Conservation (phyloP, 768 basidiomycete genomes). For the Amyloporia xantha region DNA sequence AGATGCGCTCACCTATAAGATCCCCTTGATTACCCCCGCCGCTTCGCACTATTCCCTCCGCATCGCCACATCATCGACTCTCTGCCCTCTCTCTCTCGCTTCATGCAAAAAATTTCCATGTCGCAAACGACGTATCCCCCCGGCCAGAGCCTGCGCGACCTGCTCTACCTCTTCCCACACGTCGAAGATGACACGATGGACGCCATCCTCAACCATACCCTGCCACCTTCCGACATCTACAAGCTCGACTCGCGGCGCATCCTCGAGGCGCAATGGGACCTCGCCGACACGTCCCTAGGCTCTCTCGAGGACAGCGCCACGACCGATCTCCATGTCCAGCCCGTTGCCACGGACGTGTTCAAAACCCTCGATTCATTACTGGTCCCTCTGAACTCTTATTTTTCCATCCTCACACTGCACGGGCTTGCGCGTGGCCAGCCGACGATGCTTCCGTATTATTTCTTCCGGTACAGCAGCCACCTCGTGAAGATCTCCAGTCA, state of each 20-base stretch:
- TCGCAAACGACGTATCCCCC: constrained; percentile 11
- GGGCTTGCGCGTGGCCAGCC: constrained; percentile 19
- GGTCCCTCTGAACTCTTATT: constrained; percentile 24
- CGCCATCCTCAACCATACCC: constrained; percentile 19
- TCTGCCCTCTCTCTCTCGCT: background rate
- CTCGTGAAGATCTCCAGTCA: constrained; percentile 23
- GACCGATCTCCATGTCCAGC: constrained; percentile 13
- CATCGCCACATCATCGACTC: background rate
- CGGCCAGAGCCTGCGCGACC: constrained; percentile 10
- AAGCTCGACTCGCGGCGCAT: constrained; percentile 27
- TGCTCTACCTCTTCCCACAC: constrained; percentile 19
- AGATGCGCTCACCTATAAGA: background rate
- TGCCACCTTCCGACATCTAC: constrained; percentile 22
- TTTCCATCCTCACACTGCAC: constrained; percentile 22
- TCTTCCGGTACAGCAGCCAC: constrained; percentile 26
- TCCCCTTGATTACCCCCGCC: background rate
- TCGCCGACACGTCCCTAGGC: constrained; percentile 18
- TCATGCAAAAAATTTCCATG: background rate
- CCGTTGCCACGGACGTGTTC: constrained; percentile 22
- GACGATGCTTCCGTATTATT: constrained; percentile 19
- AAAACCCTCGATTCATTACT: constrained; percentile 22
- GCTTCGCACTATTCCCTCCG: background rate
- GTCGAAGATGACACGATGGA: constrained; percentile 19
- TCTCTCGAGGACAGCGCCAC: constrained; percentile 20
- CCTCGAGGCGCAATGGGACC: constrained; percentile 22